Base-by-base conservation (phyloP, 176 grass and related monocot species). In the Juncus inflexus region DNA sequence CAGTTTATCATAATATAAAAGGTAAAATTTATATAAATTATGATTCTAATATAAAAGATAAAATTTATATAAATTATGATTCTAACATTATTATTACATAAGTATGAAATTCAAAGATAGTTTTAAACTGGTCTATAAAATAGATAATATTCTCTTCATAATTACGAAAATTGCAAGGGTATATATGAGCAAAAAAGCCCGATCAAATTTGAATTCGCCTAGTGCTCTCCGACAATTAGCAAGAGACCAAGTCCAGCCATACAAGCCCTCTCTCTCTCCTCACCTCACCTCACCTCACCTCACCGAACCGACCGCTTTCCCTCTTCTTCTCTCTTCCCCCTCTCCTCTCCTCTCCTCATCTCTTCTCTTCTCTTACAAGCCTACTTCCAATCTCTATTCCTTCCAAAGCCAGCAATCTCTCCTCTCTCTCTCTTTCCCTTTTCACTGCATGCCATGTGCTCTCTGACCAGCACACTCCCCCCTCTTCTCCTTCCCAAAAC, bases 361-460 rank as follows among this genome's bases (percentile, higher is more conserved):
- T 37, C 54, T 43, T 74, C 66, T 60, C 37, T 6, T 15, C 13
- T 61, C 13, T 9, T 58, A 57, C 37, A 73, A 50, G 69, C 69
- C 58, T 28, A 50, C 39, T 47, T 47, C 43, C 43, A 28, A 68
- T 10, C 67, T 5, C 13, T 68, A 52, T 85, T 60, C 72, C 86
- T 84, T 89, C 78, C 53, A 86, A 86, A 83, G 15, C 79, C 67
- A 59, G 77, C 79, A 67, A 80, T 84, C 72, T 63, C 67, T 72
- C 76, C 83, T 50, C 67, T 35, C 83, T 58, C 76, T 58, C 15
- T 77, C 74, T 81, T 47, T 9, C 53, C 58, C 60, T 76, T 87
- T 91, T 91, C 63, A 81, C 65, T 78, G 67, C 81, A 83, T 75
- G 71, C 84, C 84, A 87, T 84, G 88, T 91, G 88, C 64, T 61